Percentiles rank a stretch among this genome's conserved stretches.
Evolutionary conservation across 2,329 filamentous ascomycete species (phyloP).

Genomic region (Polychaeton citri): DNA sequence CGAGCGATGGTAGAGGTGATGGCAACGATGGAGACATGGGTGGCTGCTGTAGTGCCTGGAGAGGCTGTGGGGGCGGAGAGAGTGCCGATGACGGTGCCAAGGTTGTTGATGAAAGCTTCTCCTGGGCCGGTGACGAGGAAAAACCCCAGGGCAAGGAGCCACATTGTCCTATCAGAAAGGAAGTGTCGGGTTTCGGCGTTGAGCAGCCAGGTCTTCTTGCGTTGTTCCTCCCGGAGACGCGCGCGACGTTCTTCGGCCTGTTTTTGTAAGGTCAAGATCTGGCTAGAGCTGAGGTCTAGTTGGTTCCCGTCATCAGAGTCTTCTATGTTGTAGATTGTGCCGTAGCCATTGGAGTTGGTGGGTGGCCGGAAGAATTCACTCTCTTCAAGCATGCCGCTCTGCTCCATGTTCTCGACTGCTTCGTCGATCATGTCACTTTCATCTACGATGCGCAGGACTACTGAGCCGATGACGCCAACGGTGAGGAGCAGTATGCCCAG

Average conservation of each 20-base stretch:
- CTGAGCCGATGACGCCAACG: constrained; percentile 59
- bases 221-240: constrained; percentile 39
- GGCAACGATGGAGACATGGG: constrained; percentile 86
- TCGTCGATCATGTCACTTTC: constrained; percentile 82
- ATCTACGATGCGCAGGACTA: constrained; percentile 65
- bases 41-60: constrained; percentile 52
- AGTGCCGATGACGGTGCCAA: constrained; percentile 85
- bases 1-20: constrained; percentile 82
- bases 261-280: constrained; percentile 30
- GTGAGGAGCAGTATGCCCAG: constrained; percentile 56
- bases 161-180: constrained; percentile 83
- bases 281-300: constrained; percentile 28
- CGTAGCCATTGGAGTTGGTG: constrained; percentile 39
- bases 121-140: constrained; percentile 87
- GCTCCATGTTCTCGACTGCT: constrained; percentile 79
- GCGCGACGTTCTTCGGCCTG: constrained; percentile 33
- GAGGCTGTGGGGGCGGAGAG: constrained; percentile 39
- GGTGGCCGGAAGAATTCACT: constrained; percentile 56
- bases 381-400: constrained; percentile 68
- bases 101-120: constrained; percentile 96
- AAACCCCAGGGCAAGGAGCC: constrained; percentile 82
- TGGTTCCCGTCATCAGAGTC: constrained; percentile 28
- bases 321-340: constrained; percentile 35
- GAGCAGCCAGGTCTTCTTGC: constrained; percentile 79
- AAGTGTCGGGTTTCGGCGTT: constrained; percentile 85